These are phyloP conservation scores for Pueraria montana DNA, from an alignment of 306 rosid genomes.

Conservation along the genomic window DNA sequence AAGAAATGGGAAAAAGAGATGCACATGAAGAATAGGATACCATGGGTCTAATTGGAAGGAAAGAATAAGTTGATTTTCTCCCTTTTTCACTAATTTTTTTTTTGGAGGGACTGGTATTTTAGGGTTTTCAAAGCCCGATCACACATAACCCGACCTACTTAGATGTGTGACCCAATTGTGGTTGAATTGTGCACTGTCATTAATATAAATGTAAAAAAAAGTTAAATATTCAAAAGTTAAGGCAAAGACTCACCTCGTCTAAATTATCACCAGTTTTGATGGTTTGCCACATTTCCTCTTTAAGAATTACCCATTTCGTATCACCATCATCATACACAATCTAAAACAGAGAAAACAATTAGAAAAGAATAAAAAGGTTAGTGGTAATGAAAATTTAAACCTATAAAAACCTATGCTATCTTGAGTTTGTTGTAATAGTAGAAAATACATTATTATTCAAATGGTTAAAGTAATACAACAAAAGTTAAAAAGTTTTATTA, in stretches of 20 bases:
- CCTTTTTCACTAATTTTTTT: no score
- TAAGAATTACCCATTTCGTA: conserved; percentile 65
- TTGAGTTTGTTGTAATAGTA: no score
- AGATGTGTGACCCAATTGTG: no score
- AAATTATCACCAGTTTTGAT: conserved; percentile 52
- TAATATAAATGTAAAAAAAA: conserved; percentile 29
- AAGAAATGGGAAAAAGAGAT: no score
- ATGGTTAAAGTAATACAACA: not conserved
- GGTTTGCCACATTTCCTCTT: conserved; percentile 62
- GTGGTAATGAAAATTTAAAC: not conserved
- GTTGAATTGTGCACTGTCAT: not conserved
- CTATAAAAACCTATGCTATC: not conserved
- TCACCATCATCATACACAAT: conserved; percentile 84
- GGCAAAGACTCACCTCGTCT: conserved; percentile 58
- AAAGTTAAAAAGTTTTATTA: not conserved
- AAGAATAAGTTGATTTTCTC: no score
- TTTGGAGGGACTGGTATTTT: no score
- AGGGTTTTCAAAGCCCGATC: no score
- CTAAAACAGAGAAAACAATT: conserved; percentile 52
- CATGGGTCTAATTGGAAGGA: no score
- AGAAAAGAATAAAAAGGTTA: conserved; percentile 17
- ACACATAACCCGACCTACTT: no score
- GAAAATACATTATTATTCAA: not conserved
- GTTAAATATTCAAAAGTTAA: conserved; percentile 12
- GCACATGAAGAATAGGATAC: no score